These are phyloP conservation scores for Acanthamoeba triangularis DNA, from an alignment of 208 protist species.

Conservation along the genomic window DNA sequence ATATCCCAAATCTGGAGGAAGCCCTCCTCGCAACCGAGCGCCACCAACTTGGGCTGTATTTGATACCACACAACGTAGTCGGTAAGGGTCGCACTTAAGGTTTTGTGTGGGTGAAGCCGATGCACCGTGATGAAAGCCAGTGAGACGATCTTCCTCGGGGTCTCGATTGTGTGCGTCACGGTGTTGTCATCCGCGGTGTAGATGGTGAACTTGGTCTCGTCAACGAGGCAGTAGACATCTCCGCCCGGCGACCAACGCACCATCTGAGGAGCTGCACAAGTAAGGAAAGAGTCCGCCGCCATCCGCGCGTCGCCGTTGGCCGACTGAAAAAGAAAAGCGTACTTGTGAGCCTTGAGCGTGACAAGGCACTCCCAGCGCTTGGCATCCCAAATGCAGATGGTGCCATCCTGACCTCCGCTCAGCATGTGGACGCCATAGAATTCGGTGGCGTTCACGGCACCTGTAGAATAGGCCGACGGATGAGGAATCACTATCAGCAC, in stretches of 20 bases:
- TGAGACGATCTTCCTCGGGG: conserved; percentile 29
- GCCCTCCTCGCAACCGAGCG: conserved; percentile 41
- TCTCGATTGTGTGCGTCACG: conserved; percentile 15
- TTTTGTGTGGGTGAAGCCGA: no score
- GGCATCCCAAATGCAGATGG: conserved; percentile 36
- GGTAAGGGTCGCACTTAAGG: neutral
- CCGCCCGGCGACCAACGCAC: conserved; percentile 35
- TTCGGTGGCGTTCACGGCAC: conserved; percentile 3
- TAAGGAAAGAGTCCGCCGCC: no score
- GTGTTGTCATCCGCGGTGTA: neutral
- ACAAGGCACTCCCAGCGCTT: conserved; percentile 49
- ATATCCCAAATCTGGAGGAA: conserved; percentile 46
- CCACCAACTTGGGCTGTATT: conserved; percentile 26
- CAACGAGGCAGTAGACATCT: neutral
- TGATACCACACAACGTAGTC: no score
- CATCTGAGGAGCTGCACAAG: conserved; percentile 21
- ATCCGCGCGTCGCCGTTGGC: no score
- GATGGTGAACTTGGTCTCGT: conserved; percentile 46
- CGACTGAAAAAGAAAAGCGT: no score
- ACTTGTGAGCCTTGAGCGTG: conserved; percentile 64
- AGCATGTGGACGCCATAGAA: conserved; percentile 56
- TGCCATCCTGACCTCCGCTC: conserved; percentile 38
- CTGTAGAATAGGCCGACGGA: neutral
- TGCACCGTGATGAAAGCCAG: conserved; percentile 40
- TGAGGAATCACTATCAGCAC: no score